Conservation (phyloP, 2,329 filamentous ascomycete genomes). For the Stachybotrys chlorohalonatus region DNA sequence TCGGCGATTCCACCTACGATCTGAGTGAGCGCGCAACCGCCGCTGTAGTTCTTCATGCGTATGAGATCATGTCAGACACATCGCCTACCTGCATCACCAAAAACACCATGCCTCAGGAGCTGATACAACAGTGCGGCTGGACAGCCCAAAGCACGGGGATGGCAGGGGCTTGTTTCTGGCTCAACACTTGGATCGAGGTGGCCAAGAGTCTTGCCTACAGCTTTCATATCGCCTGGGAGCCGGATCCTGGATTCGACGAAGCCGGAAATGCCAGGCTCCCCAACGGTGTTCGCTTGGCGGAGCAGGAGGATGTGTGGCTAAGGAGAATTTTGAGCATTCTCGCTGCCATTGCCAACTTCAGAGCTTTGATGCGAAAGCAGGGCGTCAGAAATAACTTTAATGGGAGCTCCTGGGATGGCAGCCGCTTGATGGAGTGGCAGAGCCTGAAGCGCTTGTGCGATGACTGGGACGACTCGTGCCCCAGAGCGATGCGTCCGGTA, state of each 20-base stretch:
- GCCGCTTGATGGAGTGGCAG: constrained; percentile 66
- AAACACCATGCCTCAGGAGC: constrained; percentile 71
- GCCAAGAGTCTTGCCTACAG: constrained; percentile 80
- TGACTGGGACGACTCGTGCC: constrained; percentile 69
- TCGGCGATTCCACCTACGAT: constrained; percentile 80
- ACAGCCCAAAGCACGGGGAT: constrained; percentile 70
- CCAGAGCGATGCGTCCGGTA: constrained; percentile 79
- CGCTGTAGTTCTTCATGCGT: constrained; percentile 82
- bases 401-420: constrained; percentile 30
- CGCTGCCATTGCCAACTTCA: constrained; percentile 79
- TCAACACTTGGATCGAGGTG: constrained; percentile 87
- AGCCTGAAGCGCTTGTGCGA: constrained; percentile 74
- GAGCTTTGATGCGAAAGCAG: constrained; percentile 49
- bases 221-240: constrained; percentile 81
- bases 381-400: background rate
- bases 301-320: constrained; percentile 76
- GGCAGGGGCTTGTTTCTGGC: constrained; percentile 85
- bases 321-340: constrained; percentile 84
- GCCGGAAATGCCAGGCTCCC: constrained; percentile 33
- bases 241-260: constrained; percentile 74
- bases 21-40: constrained; percentile 78
- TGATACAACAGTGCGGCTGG: constrained; percentile 89
- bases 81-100: constrained; percentile 79
- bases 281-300: constrained; percentile 22
- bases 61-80: constrained; percentile 83